Percentiles rank a stretch among this genome's conserved stretches.
phyloP scores from a whole-genome alignment of 2,329 filamentous ascomycete genomes.

The Dryadomyces sulphureus region DNA sequence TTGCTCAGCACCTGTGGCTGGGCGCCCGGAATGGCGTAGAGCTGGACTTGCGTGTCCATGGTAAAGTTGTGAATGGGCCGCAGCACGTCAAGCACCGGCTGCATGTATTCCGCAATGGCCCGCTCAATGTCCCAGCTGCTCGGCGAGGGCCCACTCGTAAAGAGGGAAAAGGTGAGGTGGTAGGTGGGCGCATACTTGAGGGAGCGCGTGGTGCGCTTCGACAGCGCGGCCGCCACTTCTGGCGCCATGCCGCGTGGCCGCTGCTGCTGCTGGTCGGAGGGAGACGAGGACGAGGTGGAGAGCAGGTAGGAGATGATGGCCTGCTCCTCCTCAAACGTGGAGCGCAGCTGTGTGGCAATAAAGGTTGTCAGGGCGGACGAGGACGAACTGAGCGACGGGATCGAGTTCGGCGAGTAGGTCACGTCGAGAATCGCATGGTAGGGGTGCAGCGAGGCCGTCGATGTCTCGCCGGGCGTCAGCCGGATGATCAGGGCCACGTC shows the following conservation, averaged over 20 bases:
- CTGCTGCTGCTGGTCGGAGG: slow-evolving; percentile 22
- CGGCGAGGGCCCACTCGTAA: slow-evolving; percentile 63
- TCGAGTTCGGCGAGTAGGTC: slow-evolving; percentile 55
- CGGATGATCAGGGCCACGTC: slow-evolving; percentile 54
- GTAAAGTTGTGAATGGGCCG: slow-evolving; percentile 85
- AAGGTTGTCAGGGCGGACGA: slow-evolving; percentile 63
- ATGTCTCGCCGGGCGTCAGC: slow-evolving; percentile 48
- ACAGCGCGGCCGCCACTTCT: slow-evolving; percentile 39
- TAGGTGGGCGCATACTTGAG: slow-evolving; percentile 89
- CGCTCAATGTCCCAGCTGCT: slow-evolving; percentile 84
- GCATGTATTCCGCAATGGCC: slow-evolving; percentile 67
- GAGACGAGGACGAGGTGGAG: slow-evolving; percentile 40
- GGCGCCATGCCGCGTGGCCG: slow-evolving; percentile 31
- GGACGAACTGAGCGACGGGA: slow-evolving; percentile 51
- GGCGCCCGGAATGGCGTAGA: slow-evolving; percentile 65
- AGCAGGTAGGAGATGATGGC: slow-evolving; percentile 67
- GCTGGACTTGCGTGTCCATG: slow-evolving; percentile 87
- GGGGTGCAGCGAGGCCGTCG: slow-evolving; percentile 49
- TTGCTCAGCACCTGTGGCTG: slow-evolving; percentile 54
- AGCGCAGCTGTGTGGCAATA: slow-evolving; percentile 62
- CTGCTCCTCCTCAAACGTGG: slow-evolving; percentile 76
- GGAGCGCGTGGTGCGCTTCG: slow-evolving; percentile 64
- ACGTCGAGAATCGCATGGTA: slow-evolving; percentile 62
- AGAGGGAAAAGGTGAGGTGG: slow-evolving; percentile 89
- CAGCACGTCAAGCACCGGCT: slow-evolving; percentile 66